Base-by-base conservation (phyloP, 345 rosid species). In the Aquilaria malaccensis region DNA sequence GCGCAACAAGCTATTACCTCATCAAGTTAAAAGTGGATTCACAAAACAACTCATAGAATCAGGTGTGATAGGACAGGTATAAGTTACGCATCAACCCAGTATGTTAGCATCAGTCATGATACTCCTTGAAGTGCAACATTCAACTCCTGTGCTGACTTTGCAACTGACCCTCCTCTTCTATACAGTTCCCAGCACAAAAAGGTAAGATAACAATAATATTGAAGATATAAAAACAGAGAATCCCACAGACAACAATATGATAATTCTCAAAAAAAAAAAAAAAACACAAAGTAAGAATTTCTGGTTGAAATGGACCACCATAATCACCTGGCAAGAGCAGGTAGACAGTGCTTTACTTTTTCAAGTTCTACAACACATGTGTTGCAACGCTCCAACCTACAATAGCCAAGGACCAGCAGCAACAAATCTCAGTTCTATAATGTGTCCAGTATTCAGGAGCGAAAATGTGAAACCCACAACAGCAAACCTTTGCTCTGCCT, bases 91-190 rank as follows among this genome's bases (percentile, higher is more conserved):
- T 59, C 58, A 15, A 47, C 65, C 62, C 13, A 13, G 69, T 65
- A 59, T n/a, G 55, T 70, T 58, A 14, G 12, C 15, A 46, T 30
- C 13, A 56, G 63, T 77, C 76, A 79, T 43, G 87, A 90, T 54
- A 76, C 79, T 68, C 89, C 95, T 77, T 90, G 86, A 61, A 94
- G 74, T 53, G 96, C 92, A 31, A 94, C 74, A 76, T 69, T 88
- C 69, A 94, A 78, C 77, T 94, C 99, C 69, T 85, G 86, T 11
- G 87, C 92, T 31, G 84, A 77, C 71, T 94, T 94, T 30, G 90
- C 87, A 63, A 90, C 95, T 52, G 85, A 83, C n/a, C 95, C 97
- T 12, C 92, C 96, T 81, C 92, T 83, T 82, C 99, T 94, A 68
- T 56, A 48, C 60, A 54, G 15, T 37, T 52, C 61, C 45, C 32